Percentiles rank a stretch among this genome's conserved stretches.
Conservation (phyloP, 495 filamentous ascomycete genomes). For the Amorphotheca resinae region DNA sequence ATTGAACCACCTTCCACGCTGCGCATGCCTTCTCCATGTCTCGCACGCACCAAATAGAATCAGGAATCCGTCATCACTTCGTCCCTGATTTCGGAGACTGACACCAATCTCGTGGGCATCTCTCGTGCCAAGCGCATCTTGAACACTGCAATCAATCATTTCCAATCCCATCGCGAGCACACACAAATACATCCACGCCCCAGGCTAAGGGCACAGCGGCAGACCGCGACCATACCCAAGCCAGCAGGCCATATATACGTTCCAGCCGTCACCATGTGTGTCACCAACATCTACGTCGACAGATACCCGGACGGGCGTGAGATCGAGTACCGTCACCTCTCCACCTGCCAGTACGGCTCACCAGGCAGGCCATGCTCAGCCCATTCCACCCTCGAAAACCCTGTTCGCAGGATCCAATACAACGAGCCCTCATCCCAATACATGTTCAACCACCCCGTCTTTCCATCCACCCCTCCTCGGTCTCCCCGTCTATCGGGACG, state of each 20-base stretch:
- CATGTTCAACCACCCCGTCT: constrained; percentile 9
- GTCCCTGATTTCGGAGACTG: constrained; percentile 20
- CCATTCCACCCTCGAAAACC: constrained; percentile 14
- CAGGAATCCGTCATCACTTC: constrained; percentile 12
- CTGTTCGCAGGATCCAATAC: constrained; percentile 16
- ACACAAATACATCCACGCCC: background rate
- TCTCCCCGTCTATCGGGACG: constrained; percentile 7
- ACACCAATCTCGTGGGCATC: constrained; percentile 8
- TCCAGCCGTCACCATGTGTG: constrained; percentile 18
- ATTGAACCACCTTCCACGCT: background rate
- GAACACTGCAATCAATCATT: no score
- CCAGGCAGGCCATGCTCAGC: constrained; percentile 14
- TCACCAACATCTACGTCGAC: constrained; percentile 20
- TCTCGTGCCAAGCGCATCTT: no score
- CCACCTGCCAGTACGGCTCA: constrained; percentile 15
- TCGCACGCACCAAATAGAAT: constrained; percentile 13
- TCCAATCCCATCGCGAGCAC: constrained; percentile 5
- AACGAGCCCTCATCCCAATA: constrained; percentile 15
- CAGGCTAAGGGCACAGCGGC: background rate
- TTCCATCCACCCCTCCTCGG: constrained; percentile 14
- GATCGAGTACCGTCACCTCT: constrained; percentile 10
- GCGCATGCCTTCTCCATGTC: constrained; percentile 21
- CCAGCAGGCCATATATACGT: constrained; percentile 4
- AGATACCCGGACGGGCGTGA: constrained; percentile 15
- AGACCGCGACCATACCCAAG: background rate